phyloP scores from a whole-genome alignment of 495 filamentous ascomycete species.

The Penicillium goetzii region DNA sequence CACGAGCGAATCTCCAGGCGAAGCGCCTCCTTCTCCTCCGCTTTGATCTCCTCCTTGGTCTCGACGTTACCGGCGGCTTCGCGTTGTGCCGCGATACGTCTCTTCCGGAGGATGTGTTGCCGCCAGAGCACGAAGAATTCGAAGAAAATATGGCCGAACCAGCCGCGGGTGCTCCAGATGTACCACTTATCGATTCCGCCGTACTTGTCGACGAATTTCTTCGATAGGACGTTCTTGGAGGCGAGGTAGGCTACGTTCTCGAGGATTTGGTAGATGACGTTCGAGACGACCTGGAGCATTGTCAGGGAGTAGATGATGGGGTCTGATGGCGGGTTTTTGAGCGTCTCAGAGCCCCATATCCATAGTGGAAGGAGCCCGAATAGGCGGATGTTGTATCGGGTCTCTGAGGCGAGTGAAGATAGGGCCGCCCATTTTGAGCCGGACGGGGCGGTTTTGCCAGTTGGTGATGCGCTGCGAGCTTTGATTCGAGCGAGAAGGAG shows the following conservation, averaged over 20 bases:
- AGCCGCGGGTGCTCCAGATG: constrained; percentile 77
- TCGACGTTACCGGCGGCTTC: constrained; percentile 23
- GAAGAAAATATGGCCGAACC: constrained; percentile 76
- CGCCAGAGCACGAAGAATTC: constrained; percentile 69
- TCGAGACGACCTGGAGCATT: constrained; percentile 67
- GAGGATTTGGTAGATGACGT: constrained; percentile 71
- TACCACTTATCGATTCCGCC: constrained; percentile 58
- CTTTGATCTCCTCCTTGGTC: constrained; percentile 32
- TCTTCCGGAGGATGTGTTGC: constrained; percentile 46
- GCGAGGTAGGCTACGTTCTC: constrained; percentile 86
- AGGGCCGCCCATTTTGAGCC: constrained; percentile 53
- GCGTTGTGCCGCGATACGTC: constrained; percentile 26
- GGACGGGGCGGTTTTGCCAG: constrained; percentile 29
- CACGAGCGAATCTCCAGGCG: constrained; percentile 49
- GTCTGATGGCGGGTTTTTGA: constrained; percentile 54
- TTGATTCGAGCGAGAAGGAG: constrained; percentile 44
- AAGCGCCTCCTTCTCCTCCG: constrained; percentile 44
- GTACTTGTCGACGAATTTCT: constrained; percentile 58
- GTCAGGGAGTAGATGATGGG: constrained; percentile 54
- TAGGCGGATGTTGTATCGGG: constrained; percentile 74
- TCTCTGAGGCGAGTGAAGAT: constrained; percentile 66
- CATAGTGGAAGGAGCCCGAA: constrained; percentile 81
- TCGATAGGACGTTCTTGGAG: constrained; percentile 55
- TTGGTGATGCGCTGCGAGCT: constrained; percentile 19
- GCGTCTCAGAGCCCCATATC: constrained; percentile 64